phyloP scores from a whole-genome alignment of 176 grass and related monocot genomes.

The Avena sativa region DNA sequence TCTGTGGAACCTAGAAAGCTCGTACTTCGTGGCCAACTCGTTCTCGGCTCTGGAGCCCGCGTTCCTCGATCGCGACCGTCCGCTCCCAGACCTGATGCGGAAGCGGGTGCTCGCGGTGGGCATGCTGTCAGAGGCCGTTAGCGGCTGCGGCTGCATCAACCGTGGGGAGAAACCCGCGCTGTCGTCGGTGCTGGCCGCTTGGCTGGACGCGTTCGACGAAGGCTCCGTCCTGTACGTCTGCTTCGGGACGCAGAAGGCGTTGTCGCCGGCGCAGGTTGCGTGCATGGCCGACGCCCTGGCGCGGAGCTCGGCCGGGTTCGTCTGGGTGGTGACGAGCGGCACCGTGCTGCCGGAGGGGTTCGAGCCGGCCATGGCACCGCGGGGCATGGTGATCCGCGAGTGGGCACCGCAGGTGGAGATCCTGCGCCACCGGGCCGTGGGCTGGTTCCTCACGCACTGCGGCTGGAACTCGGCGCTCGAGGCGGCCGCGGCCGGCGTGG shows the following conservation, averaged over 20 bases:
- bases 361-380: conserved; percentile 39
- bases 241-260: conserved; percentile 60
- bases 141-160: background rate
- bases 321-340: conserved; percentile 52
- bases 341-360: conserved; percentile 36
- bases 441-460: conserved; percentile 67
- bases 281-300: conserved; percentile 52
- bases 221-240: conserved; percentile 56
- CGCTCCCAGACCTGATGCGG: conserved; percentile 49
- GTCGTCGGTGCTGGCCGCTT: conserved; percentile 28
- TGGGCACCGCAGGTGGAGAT: conserved; percentile 68
- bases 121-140: conserved; percentile 29
- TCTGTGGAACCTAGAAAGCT: conserved; percentile 59
- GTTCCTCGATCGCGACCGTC: conserved; percentile 41
- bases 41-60: conserved; percentile 50
- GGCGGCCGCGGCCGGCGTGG: conserved; percentile 52
- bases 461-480: conserved; percentile 71
- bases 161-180: conserved; percentile 34
- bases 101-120: conserved; percentile 61
- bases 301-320: conserved; percentile 44
- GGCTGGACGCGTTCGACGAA: conserved; percentile 61
- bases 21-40: conserved; percentile 55
- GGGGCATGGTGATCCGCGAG: conserved; percentile 41
- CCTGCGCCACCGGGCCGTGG: conserved; percentile 52
- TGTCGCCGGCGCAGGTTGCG: conserved; percentile 41